Percentiles rank a stretch among this genome's conserved stretches.
Conservation (phyloP, 495 filamentous ascomycete genomes). For the Aspergillus asperescens region DNA sequence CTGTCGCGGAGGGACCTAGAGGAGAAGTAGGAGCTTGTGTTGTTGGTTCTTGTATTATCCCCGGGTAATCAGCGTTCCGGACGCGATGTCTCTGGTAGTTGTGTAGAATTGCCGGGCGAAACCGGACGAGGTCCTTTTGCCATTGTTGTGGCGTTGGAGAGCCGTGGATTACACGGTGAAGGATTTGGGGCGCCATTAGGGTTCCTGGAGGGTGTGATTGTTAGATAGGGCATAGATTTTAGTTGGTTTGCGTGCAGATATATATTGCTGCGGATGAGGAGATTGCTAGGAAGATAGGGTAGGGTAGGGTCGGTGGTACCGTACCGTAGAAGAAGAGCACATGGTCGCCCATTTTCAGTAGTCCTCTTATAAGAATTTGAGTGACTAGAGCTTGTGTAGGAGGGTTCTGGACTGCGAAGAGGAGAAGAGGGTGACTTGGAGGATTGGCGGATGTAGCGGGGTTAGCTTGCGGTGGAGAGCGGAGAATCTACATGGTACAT, state of each 20-base stretch:
- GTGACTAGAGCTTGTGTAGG: neutral
- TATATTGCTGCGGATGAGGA: neutral
- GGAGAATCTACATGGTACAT: no score
- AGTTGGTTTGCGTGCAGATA: no score
- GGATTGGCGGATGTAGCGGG: no score
- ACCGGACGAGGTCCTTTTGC: slow-evolving; percentile 51
- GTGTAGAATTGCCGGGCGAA: slow-evolving; percentile 71
- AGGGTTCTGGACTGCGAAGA: neutral
- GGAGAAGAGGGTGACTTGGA: neutral
- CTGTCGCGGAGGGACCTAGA: neutral
- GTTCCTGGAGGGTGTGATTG: slow-evolving; percentile 25
- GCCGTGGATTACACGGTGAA: slow-evolving; percentile 77
- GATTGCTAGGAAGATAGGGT: slow-evolving; percentile 1
- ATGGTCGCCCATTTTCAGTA: slow-evolving; percentile 35
- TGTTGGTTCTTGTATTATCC: slow-evolving; percentile 51
- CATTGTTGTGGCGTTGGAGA: slow-evolving; percentile 41
- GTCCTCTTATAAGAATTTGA: no score
- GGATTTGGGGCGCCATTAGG: slow-evolving; percentile 75
- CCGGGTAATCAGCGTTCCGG: slow-evolving; percentile 70
- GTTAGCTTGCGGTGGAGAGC: no score
- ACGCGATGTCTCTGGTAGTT: slow-evolving; percentile 67
- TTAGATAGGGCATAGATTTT: no score
- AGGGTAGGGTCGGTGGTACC: slow-evolving; percentile 9
- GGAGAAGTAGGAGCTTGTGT: neutral
- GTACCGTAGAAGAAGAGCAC: slow-evolving; percentile 56